phyloP scores from a whole-genome alignment of 495 filamentous ascomycete genomes.

The Penicillium tannophilum region DNA sequence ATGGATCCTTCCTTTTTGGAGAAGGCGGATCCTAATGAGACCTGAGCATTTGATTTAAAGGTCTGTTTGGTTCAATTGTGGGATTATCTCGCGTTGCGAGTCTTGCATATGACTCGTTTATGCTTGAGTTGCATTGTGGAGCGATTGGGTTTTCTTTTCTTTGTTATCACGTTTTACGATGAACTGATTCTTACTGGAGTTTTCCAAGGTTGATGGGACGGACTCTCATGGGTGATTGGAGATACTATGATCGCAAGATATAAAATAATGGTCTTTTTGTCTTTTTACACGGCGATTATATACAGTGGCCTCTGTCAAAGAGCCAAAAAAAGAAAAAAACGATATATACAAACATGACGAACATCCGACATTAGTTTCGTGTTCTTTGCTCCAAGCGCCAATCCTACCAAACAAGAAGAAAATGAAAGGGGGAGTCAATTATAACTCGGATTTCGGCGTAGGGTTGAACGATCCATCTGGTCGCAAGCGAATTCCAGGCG shows the following conservation, averaged over 20 bases:
- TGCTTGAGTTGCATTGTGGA: not conserved
- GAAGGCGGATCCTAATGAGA: constrained; percentile 59
- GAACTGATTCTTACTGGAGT: not conserved
- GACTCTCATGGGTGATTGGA: not conserved
- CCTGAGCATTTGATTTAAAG: constrained; percentile 6
- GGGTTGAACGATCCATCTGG: constrained; percentile 25
- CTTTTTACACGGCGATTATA: not conserved
- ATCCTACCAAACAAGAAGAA: too few relatives aligned
- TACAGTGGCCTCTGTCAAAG: not conserved
- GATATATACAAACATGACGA: not conserved
- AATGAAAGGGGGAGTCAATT: not conserved
- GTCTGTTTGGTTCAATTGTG: not conserved
- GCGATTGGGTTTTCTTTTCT: not conserved
- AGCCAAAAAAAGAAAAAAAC: not conserved
- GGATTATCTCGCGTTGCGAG: not conserved
- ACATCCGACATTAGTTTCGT: not conserved
- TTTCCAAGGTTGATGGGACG: not conserved
- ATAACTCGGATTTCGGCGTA: constrained; percentile 3
- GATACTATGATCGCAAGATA: not conserved
- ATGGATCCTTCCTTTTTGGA: constrained; percentile 89
- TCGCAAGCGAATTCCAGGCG: constrained; percentile 36
- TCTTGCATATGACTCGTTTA: not conserved
- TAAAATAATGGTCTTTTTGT: not conserved
- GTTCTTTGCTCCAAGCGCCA: not conserved
- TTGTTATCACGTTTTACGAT: not conserved